Conservation (phyloP, 306 rosid genomes). For the Cucurbita moschata region DNA sequence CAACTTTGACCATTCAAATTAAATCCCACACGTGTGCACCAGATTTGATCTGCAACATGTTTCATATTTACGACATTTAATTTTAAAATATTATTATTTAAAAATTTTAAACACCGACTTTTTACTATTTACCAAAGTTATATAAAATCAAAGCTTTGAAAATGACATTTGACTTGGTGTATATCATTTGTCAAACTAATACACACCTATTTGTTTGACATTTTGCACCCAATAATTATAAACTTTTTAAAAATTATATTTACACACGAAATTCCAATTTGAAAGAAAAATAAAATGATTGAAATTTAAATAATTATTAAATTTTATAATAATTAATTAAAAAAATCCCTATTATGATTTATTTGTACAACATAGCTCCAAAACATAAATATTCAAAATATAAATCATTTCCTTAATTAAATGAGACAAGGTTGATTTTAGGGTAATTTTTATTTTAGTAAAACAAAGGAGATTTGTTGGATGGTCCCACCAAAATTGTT, state of each 20-base stretch:
- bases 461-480: neutral
- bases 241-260: neutral
- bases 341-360: neutral
- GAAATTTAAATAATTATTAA: neutral
- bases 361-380: neutral
- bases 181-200: neutral
- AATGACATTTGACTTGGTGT: neutral
- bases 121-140: neutral
- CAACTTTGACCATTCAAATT: neutral
- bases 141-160: neutral
- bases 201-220: neutral
- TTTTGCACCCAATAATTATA: neutral
- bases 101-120: neutral
- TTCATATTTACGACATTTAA: neutral
- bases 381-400: neutral
- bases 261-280: neutral
- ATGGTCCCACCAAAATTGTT: neutral
- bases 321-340: neutral
- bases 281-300: neutral
- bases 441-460: neutral
- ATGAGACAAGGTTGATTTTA: neutral
- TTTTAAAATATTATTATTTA: neutral
- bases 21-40: neutral
- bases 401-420: neutral
- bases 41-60: neutral